These are phyloP conservation scores for Ophiostoma sp. DNA, from an alignment of 2,329 filamentous ascomycete species.

Conservation along the genomic window DNA sequence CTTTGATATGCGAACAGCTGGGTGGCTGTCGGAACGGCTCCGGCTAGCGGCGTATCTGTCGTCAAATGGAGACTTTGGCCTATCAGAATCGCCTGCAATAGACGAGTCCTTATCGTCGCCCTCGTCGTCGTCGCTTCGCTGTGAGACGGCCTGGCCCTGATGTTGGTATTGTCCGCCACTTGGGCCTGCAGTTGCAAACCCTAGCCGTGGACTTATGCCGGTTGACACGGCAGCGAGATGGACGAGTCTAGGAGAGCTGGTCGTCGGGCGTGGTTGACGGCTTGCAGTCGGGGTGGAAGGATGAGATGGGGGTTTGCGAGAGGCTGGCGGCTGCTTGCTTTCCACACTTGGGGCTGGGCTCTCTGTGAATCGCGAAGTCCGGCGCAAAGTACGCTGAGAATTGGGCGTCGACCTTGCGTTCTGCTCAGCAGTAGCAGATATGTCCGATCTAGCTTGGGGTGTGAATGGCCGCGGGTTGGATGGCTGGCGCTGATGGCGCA, in stretches of 20 bases:
- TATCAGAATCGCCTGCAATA: conserved; percentile 29
- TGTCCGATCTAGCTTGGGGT: conserved; percentile 26
- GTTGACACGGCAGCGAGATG: conserved; percentile 46
- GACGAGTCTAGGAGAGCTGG: conserved; percentile 33
- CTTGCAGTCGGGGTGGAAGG: conserved; percentile 9
- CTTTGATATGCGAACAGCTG: conserved; percentile 64
- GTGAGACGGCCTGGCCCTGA: conserved; percentile 32
- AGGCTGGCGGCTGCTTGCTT: not conserved
- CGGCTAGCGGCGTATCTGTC: conserved; percentile 31
- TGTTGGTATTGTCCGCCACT: conserved; percentile 28
- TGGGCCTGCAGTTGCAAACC: conserved; percentile 30
- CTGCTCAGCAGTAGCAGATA: conserved; percentile 19
- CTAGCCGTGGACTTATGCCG: conserved; percentile 43
- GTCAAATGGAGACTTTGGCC: not conserved
- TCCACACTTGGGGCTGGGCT: conserved; percentile 38
- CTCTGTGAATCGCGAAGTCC: conserved; percentile 48
- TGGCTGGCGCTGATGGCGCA: conserved; percentile 29
- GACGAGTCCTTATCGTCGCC: conserved; percentile 31
- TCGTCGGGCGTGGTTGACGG: not conserved
- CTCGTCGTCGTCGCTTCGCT: conserved; percentile 31
- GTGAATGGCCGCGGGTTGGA: conserved; percentile 36
- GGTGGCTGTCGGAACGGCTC: conserved; percentile 40
- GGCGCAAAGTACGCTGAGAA: conserved; percentile 46
- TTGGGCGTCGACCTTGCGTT: conserved; percentile 43
- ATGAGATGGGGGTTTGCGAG: not conserved